Evolutionary conservation across 2,329 filamentous ascomycete genomes (phyloP), one percentile per base, ranked within the genome.

Genomic region (Tolypocladium amazonense): DNA sequence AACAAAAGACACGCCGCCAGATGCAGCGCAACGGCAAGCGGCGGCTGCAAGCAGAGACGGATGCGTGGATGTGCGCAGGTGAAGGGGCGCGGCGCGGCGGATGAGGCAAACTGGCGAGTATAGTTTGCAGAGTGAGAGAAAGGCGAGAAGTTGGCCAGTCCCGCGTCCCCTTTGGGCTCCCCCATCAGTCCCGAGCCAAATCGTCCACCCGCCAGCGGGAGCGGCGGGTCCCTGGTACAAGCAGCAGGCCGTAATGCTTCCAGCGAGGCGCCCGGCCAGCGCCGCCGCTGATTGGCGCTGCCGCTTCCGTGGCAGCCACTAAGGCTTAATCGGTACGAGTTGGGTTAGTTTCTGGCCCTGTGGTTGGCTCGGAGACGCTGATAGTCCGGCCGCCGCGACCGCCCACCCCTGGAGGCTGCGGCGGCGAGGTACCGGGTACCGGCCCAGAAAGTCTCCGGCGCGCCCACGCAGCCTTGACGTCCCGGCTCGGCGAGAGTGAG

Each of bases 371-470:
- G 70, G 70, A 60, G 47, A 12, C 27, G 35, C 14, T 45, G 67
- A 72, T 69, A 66, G 66, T 72, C 70, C 70, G 70, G 50, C 57
- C 56, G 56, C 68, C 65, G 68, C 60, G 54, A 59, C 61, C 47
- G 56, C 41, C 38, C 39, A 30, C 66, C 66, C 66, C 56, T 58
- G 60, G 38, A 25, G 20, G 25, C 33, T 37, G 27, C 56, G n/a
- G 56, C 54, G n/a, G 37, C 37, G 33, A 56, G 54, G 54, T 56
- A 56, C 54, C 54, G 18, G 54, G 15, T 27, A 52, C 47, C 3
- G 15, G 15, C 47, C 9, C 15, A 27, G 14, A 52, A 52, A 33
- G 47, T 52, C 25, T 27, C 43, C 23, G 23, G 39, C 43, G n/a
- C 27, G 25, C 45, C 45, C 43, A 47, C 25, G 23, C 45, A 25